Base-by-base conservation (phyloP, 352 stramenopile genomes). In the Phytophthora crassamura region DNA sequence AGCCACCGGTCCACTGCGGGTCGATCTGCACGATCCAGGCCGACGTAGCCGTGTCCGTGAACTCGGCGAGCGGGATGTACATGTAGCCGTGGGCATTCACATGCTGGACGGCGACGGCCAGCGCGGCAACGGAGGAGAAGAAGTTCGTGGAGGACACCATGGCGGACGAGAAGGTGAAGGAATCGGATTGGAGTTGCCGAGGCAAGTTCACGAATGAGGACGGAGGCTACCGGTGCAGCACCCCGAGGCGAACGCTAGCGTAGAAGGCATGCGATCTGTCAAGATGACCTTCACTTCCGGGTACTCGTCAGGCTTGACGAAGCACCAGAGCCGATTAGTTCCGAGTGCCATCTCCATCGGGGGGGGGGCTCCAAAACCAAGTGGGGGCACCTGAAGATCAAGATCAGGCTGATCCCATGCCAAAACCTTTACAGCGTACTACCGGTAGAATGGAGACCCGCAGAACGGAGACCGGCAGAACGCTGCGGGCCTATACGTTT, bases 21-120 rank as follows among this genome's bases (percentile, higher is more conserved):
- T 65, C 51, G 32, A 74, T 77, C 55, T 75, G 61, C 22, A 75
- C 66, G 38, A 78, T 50, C 61, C 61, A 78, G 6, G 54, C 47
- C 1, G 59, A 65, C 1, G 43, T 74, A 6, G 18, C 61, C 16
- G 36, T 48, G 47, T 60, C 59, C 20, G 28, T 59, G 39, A 73
- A 73, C 47, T 73, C 65, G 28, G 65, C 34, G 22, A 63, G 40
- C 46, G 65, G 65, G 47, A 69, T 61, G 40, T 73, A 64, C 58
- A 73, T 64, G 53, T 73, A 73, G 3, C 65, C 65, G 34, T 73
- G 65, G 12, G 51, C 65, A 18, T 72, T 57, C 10, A 67, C 60
- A 43, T 55, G 34, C 41, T 46, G 20, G 49, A 63, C 38, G 28
- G 36, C 41, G 16, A 67, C 40, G 7, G 35, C 59, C 10, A 69